A percentile compares a stretch with the other conserved stretches of the same genome.
Evolutionary conservation across 805 yeast genomes (phyloP).

Genomic region (Cyberlindnera samutprakarnensis): DNA sequence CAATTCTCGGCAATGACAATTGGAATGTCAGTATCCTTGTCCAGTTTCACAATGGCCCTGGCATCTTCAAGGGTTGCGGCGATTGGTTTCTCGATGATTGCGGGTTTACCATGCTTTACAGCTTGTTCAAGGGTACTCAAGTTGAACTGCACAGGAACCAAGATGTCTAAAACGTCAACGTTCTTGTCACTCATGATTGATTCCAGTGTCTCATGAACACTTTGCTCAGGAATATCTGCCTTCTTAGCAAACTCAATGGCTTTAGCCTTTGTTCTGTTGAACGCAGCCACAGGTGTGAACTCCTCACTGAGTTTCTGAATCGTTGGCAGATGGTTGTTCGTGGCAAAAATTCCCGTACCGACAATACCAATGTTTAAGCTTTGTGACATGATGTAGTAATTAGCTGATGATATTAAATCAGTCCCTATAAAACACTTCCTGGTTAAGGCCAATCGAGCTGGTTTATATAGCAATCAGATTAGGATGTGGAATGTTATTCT

Average conservation of each 20-base stretch:
- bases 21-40: slow-evolving; percentile 56
- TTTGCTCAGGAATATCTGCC: slow-evolving; percentile 43
- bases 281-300: slow-evolving; percentile 60
- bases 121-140: slow-evolving; percentile 63
- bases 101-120: slow-evolving; percentile 66
- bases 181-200: slow-evolving; percentile 52
- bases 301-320: slow-evolving; percentile 40
- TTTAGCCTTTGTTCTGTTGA: slow-evolving; percentile 76
- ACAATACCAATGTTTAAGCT: slow-evolving; percentile 30
- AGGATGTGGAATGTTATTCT: too few relatives aligned
- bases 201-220: slow-evolving; percentile 23
- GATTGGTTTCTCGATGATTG: slow-evolving; percentile 84
- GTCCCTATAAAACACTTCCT: too few relatives aligned
- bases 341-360: slow-evolving; percentile 88
- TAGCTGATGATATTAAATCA: slow-evolving; percentile 12
- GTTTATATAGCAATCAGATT: too few relatives aligned
- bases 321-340: slow-evolving; percentile 75
- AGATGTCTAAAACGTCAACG: slow-evolving; percentile 74
- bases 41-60: slow-evolving; percentile 61
- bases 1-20: slow-evolving; percentile 82
- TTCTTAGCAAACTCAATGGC: slow-evolving; percentile 70
- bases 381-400: slow-evolving; percentile 10
- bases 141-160: slow-evolving; percentile 84
- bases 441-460: too few relatives aligned
- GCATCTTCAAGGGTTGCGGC: slow-evolving; percentile 84